Conservation (phyloP, 192 early-diverging fungal genomes). For the Backusella westeae region DNA sequence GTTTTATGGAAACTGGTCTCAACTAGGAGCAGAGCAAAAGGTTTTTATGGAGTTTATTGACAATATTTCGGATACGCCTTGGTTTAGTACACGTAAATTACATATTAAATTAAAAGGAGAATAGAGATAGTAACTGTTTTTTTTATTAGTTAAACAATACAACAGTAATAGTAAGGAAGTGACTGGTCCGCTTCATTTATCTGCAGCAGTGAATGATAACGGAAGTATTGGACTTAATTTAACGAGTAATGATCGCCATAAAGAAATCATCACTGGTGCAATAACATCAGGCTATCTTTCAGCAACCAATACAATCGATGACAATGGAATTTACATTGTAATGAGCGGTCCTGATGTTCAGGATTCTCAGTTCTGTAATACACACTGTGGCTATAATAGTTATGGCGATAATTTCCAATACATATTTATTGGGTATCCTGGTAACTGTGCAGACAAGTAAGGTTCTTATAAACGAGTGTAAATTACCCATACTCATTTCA, state of each 20-base stretch:
- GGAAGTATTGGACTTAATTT: constrained; percentile 18
- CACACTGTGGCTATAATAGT: constrained; percentile 27
- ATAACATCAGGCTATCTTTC: constrained; percentile 18
- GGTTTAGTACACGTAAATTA: constrained; percentile 22
- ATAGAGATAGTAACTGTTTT: not conserved
- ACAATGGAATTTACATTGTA: constrained; percentile 24
- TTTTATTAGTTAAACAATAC: constrained; percentile 14
- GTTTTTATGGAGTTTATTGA: constrained; percentile 23
- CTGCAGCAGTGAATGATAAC: constrained; percentile 22
- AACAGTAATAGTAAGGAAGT: constrained; percentile 1
- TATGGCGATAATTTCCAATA: constrained; percentile 22
- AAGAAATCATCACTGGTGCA: constrained; percentile 24
- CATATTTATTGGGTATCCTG: constrained; percentile 31
- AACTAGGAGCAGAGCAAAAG: constrained; percentile 7
- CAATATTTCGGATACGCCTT: constrained; percentile 10
- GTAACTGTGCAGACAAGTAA: constrained; percentile 8
- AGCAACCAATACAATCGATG: constrained; percentile 18
- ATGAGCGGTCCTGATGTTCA: constrained; percentile 22
- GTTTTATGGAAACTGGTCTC: constrained; percentile 27
- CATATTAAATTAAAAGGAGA: not conserved
- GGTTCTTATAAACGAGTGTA: not conserved
- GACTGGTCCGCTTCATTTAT: constrained; percentile 21
- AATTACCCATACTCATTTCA: not conserved
- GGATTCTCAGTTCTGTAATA: constrained; percentile 26
- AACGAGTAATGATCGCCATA: constrained; percentile 10